Evolutionary conservation across 1,284 basidiomycete genomes (phyloP), one percentile per base, ranked within the genome.

Genomic region (Boletus holoroseus): DNA sequence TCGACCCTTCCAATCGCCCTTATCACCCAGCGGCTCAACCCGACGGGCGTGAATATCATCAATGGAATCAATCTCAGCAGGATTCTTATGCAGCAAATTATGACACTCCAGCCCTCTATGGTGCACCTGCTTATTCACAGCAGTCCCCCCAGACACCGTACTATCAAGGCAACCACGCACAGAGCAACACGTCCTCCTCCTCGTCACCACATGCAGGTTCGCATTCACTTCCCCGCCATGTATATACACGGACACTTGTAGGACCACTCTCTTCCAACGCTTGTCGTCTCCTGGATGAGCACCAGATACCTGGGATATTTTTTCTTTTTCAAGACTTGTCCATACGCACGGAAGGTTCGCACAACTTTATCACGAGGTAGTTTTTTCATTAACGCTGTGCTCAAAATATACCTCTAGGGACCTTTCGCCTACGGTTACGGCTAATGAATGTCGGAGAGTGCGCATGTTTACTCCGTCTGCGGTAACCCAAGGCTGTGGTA

Each of bases 241-340:
- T 81, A 5, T 92, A 90, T 67, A 89, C 87, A 5, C 81, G 90
- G 44, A 94, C 92, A 1, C 79, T 95, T 5, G 90, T 95, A 51
- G 92, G 92, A 7, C 88, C 90, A 1, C 75, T 94, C 16, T 87
- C 86, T 22, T 82, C 91, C 13, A 89, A 89, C 62, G 91, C 91
- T 24, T 87, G 85, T 64, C 81, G 86, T 40, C 74, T 94, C 51
- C 71, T 83, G 50, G 91, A 93, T 62, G 88, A 91, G 63, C 80
- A 92, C 67, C 84, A 87, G 51, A 83, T 83, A 56, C 76, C 81
- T 32, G 92, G 92, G 3, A 84, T 95, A 54, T 93, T 88, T 69
- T 93, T 92, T 71, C 81, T 92, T 51, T 88, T 91, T 66, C 88
- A 89, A 60, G 91, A 94, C 70, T 69, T 94, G 42, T 91, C 88